Base-by-base conservation (phyloP, 306 rosid genomes). In the Castanopsis chinensis region DNA sequence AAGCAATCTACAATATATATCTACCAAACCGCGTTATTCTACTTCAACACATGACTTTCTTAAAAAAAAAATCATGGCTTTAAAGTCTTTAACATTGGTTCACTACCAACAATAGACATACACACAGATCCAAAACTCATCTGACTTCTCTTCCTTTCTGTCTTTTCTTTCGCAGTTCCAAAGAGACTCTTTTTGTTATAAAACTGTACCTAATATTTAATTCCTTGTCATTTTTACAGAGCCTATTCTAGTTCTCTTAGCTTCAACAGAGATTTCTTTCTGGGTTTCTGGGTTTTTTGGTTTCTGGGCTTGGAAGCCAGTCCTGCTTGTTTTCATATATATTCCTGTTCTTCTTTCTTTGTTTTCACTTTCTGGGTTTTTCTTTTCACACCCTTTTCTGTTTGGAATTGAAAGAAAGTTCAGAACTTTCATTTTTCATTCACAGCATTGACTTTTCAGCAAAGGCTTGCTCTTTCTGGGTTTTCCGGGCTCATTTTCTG, bases 11-110 rank as follows among this genome's bases (percentile, higher is more conserved):
- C 35, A 61, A 6, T 17, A n/a, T 4, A 71, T 8, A 35, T 37
- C 63, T 69, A 65, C 49, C 68, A 89, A 94, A 88, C 86, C 98
- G 97, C 94, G 98, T 92, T 91, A 33, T 45, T 88, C 81, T 84
- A 77, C 11, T 8, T 2, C 12, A 75, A 84, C 5, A 55, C 30
- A 19, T 49, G 10, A 21, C 80, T 80, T 70, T 87, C 81, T 30
- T 15, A 63, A 27, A 84, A 1, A 25, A 25, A 25, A n/a, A 69
- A 57, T 60, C 49, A 69, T 18, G 28, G 61, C 51, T 85, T 85
- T 78, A 77, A 78, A 76, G 89, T 86, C 88, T 76, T 76, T 33
- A 80, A 64, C 74, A 41, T 79, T 72, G 27, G 64, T 82, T 86
- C 41, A 76, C 18, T 10, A 12, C 56, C 81, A 83, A 30, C 60